Conservation (phyloP, 352 stramenopile genomes). For the Aphanomyces cochlioides region DNA sequence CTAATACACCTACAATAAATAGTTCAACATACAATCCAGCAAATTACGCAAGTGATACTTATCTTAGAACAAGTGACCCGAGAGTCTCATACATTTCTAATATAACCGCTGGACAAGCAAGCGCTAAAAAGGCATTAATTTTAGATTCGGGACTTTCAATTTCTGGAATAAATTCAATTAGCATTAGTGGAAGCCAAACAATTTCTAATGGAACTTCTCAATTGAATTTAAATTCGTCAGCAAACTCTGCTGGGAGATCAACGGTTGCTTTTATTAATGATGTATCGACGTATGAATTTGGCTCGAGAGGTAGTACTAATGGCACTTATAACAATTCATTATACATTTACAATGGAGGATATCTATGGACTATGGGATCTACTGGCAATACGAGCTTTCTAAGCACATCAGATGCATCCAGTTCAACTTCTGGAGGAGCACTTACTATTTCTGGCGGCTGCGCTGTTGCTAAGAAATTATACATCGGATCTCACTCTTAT, state of each 20-base stretch:
- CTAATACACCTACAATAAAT: too few relatives aligned
- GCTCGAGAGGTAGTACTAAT: not conserved
- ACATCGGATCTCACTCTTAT: not conserved
- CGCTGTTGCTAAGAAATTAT: not conserved
- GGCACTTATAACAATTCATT: not conserved
- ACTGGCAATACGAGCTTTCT: not conserved
- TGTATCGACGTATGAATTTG: not conserved
- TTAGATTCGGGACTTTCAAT: not conserved
- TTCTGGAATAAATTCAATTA: conserved; percentile 8
- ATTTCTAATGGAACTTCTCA: not conserved
- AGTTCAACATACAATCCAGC: not conserved
- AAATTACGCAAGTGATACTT: not conserved
- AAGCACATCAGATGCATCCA: not conserved
- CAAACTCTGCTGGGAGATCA: not conserved
- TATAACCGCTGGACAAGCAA: not conserved
- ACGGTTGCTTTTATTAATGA: not conserved
- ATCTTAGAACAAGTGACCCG: not conserved
- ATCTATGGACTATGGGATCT: not conserved
- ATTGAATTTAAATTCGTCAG: not conserved
- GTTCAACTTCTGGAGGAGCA: too few relatives aligned
- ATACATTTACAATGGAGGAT: not conserved
- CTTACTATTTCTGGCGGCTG: not conserved
- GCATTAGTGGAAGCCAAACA: not conserved
- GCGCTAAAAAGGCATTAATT: not conserved
- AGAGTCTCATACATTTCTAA: not conserved